Base-by-base conservation (phyloP, 1,284 basidiomycete species). In the Somion occarium region DNA sequence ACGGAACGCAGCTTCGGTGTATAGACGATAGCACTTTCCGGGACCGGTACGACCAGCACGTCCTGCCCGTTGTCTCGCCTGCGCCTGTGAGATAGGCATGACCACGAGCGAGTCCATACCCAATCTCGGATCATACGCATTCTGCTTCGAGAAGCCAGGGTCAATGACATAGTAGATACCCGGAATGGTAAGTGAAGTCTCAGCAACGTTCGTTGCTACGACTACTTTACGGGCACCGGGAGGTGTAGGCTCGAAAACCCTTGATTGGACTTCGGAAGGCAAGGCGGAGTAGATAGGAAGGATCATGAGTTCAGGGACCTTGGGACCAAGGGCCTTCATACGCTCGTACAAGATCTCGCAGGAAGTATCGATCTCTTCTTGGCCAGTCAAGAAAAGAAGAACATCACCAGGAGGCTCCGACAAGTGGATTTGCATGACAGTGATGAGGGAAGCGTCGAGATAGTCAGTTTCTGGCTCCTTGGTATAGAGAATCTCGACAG, bases 391-490 rank as follows among this genome's bases (percentile, higher is more conserved):
- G 83, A 99, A 99, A 38, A 99, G 85, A 1, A 99, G 79, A 60
- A 99, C 80, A 66, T 98, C 97, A 50, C 97, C 97, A 1, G 93
- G 91, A 22, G 96, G 96, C 65, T 98, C 96, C 50, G 96, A 97
- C 4, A 98, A 80, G 67, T 99, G 97, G 58, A 99, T 99, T 71
- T 99, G 96, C 89, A 99, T 96, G 64, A 98, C 91, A 1, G 96
- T 99, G 63, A 98, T 99, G 54, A 99, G 84, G 19, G 94, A 93
- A 0, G 96, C 95, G 62, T 99, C 97, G 54, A 99, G 82, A 69
- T 99, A 99, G 69, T 99, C 97, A n/a, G 83, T 82, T 70, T 99
- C 97, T 0, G 97, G 96, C 64, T 99, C 96, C 69, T 98, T 98
- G 58, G 96, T 98, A 73, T 99, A 98, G 19, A 99, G 76, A 41